Base-by-base conservation (phyloP, 2,329 filamentous ascomycete species). In the Fusarium scirpi region DNA sequence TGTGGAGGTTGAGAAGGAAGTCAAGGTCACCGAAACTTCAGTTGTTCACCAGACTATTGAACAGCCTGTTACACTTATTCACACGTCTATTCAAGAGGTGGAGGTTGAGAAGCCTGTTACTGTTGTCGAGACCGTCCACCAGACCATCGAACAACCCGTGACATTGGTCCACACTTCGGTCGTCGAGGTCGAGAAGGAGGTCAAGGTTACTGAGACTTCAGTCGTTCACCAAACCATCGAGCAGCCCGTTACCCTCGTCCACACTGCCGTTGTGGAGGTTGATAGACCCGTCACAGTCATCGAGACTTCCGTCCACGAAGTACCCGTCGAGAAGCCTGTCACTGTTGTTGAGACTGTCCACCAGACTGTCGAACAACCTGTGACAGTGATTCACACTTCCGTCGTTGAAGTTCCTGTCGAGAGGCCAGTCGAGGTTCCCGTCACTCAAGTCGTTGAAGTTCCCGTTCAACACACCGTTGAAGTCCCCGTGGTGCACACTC, bases 41-140 rank as follows among this genome's bases (percentile, higher is more conserved):
- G 48, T 68, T 8, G 64, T 68, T 3, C 59, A 69, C 3, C 41
- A 69, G 13, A 62, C 58, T 3, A 43, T 62, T 8, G 58, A 62
- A 13, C 58, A 25, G 13, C 59, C 59, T 2, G 60, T 62, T 2
- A 62, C 59, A 30, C 38, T 62, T 8, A 22, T 62, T 18, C 56
- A 62, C 7, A 62, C 59, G 5, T 38, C 59, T 0, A 41, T 60
- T 6, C 57, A 62, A 9, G 40, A 62, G 45, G 24, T 58, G 27
- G 54, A 60, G 3, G 49, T 70, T 6, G 61, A 69, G 18, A 61
- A 69, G 32, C 67, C 62, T 0, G 13, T 67, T 2, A 67, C 65
- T 13, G 32, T 67, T 16, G 3, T 67, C 0, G 55, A 67, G 6
- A 67, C 64, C 5, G 27, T 66, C 6, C 62, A 62, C 5, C 44